These are phyloP conservation scores for Fusarium continuum DNA, from an alignment of 2,329 filamentous ascomycete species.

Conservation along the genomic window DNA sequence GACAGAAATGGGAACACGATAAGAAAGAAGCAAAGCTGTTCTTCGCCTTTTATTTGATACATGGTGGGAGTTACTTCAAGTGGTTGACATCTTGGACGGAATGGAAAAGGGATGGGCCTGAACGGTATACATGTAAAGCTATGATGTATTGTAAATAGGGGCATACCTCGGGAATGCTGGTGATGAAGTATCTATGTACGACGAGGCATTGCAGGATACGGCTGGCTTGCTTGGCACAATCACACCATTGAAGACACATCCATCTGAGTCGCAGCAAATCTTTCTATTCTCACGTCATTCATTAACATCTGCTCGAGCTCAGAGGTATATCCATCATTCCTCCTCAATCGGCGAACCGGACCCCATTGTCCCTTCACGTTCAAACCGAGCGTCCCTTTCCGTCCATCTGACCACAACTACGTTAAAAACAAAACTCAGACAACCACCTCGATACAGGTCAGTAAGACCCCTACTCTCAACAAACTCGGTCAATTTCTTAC, in stretches of 20 bases:
- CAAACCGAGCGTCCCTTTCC: neutral
- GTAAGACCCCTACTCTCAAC: neutral
- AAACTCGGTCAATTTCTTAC: neutral
- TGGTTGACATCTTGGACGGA: neutral
- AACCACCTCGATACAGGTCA: neutral
- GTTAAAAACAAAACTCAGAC: slow-evolving; percentile 1
- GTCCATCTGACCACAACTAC: slow-evolving; percentile 2
- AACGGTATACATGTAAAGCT: slow-evolving; percentile 11
- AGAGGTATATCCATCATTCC: slow-evolving; percentile 27
- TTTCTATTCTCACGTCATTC: neutral
- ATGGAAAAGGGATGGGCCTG: slow-evolving; percentile 9
- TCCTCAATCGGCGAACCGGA: neutral
- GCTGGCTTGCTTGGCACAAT: no score
- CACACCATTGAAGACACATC: neutral
- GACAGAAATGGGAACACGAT: neutral
- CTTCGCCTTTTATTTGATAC: neutral
- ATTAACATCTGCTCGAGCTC: slow-evolving; percentile 18
- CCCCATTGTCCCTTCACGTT: neutral
- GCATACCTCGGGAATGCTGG: neutral
- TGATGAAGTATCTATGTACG: slow-evolving; percentile 12
- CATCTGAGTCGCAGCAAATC: neutral
- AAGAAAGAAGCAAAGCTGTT: neutral
- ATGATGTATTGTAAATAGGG: slow-evolving; percentile 5
- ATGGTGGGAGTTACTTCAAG: slow-evolving; percentile 3
- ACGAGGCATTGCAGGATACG: slow-evolving; percentile 2